These are phyloP conservation scores for Fusarium equiseti DNA, from an alignment of 2,329 filamentous ascomycete genomes.

Conservation along the genomic window DNA sequence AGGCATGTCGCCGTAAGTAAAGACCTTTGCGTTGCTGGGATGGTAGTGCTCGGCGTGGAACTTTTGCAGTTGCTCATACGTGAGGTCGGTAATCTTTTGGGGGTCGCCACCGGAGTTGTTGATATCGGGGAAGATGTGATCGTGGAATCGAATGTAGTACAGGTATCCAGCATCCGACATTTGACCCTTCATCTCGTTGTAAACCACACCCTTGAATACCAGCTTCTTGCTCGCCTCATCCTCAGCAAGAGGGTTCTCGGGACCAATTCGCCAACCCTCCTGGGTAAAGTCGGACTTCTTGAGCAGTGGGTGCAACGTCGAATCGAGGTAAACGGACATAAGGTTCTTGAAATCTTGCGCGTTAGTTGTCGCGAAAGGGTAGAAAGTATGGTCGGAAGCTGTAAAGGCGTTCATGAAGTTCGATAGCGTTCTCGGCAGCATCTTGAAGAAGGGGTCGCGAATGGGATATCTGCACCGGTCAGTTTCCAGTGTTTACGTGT, in stretches of 20 bases:
- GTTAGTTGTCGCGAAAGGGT: conserved; percentile 98
- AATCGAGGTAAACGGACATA: conserved; percentile 95
- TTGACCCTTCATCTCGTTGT: conserved; percentile 99
- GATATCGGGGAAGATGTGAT: conserved; percentile 92
- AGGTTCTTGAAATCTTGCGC: conserved; percentile 94
- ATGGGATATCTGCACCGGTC: conserved; percentile 82
- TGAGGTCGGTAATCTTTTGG: conserved; percentile 94
- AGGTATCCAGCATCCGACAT: conserved; percentile 98
- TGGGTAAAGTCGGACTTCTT: conserved; percentile 94
- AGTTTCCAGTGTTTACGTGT: conserved; percentile 36
- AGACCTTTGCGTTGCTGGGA: conserved; percentile 94
- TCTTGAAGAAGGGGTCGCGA: conserved; percentile 99
- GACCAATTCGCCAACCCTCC: conserved; percentile 96
- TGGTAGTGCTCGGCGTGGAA: conserved; percentile 97
- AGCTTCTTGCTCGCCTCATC: conserved; percentile 72
- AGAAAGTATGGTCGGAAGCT: conserved; percentile 94
- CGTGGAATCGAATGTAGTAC: conserved; percentile 95
- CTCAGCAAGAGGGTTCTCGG: conserved; percentile 81
- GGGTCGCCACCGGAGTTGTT: conserved; percentile 98
- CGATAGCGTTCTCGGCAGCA: conserved; percentile 96
- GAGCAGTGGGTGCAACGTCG: conserved; percentile 88
- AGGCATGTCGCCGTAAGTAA: conserved; percentile 96
- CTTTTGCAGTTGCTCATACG: conserved; percentile 86
- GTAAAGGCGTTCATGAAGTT: conserved; percentile 99
- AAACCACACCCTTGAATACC: conserved; percentile 97